Conservation (phyloP, 768 basidiomycete species). For the Suillus decipiens region DNA sequence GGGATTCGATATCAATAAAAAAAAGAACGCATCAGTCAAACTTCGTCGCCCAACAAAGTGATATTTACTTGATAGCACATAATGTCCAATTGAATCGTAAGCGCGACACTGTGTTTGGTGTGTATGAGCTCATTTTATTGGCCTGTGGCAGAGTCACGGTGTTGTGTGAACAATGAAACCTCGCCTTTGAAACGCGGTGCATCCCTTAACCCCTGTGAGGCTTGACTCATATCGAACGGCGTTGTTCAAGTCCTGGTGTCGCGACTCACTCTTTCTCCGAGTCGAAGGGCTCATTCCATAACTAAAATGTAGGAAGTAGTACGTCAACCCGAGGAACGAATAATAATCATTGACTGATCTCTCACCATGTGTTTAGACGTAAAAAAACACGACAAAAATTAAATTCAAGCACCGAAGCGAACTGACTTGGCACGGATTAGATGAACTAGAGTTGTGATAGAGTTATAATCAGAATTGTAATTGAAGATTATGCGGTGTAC, state of each 20-base stretch:
- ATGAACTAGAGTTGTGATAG: slow-evolving; percentile 4
- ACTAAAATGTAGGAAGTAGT: not conserved
- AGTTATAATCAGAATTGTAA: not conserved
- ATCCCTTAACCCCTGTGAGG: not conserved
- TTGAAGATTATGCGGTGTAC: not conserved
- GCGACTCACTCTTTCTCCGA: not conserved
- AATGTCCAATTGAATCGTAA: not conserved
- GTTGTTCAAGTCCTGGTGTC: not conserved
- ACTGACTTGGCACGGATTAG: not conserved
- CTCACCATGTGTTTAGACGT: not conserved
- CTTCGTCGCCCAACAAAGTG: slow-evolving; percentile 1
- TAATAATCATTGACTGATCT: too few relatives aligned
- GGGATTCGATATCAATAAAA: not conserved
- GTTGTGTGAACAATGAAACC: slow-evolving; percentile 1
- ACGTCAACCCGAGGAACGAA: not conserved
- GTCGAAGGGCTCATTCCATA: not conserved
- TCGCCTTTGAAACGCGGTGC: slow-evolving; percentile 1
- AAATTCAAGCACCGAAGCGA: slow-evolving; percentile 9
- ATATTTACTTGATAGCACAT: not conserved
- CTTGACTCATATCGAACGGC: not conserved
- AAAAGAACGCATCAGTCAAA: slow-evolving; percentile 6
- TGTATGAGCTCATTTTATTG: not conserved
- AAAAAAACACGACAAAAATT: not conserved
- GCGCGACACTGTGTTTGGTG: not conserved
- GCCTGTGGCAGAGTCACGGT: not conserved